A percentile compares a stretch with the other conserved stretches of the same genome.
Conservation (phyloP, 2,329 filamentous ascomycete species). For the Hypocreales sp. region DNA sequence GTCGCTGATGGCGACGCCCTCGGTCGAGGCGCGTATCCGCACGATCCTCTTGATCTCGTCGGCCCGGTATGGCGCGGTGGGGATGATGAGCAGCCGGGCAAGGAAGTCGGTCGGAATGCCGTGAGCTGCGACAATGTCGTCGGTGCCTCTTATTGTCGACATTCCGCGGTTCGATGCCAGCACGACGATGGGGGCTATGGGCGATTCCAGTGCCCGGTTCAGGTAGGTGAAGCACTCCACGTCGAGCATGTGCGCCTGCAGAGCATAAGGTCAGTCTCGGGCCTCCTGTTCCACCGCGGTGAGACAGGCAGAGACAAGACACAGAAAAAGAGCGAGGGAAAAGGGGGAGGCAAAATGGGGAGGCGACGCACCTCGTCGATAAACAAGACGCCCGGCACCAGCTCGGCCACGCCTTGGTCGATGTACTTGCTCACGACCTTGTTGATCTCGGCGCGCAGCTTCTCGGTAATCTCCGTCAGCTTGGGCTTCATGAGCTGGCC, state of each 20-base stretch:
- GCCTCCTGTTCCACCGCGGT: too few relatives aligned
- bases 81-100: constrained; percentile 86
- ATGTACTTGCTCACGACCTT: constrained; percentile 99
- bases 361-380: constrained; percentile 70
- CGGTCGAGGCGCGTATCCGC: constrained; percentile 65
- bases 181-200: constrained; percentile 92
- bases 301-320: too few relatives aligned
- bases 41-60: constrained; percentile 91
- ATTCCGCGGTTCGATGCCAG: constrained; percentile 93
- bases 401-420: constrained; percentile 90
- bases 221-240: constrained; percentile 98
- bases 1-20: constrained; percentile 65
- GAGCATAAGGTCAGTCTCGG: constrained; percentile 6
- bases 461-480: constrained; percentile 99
- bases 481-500: constrained; percentile 98
- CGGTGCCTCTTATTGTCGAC: constrained; percentile 79
- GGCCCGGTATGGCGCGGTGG: constrained; percentile 75
- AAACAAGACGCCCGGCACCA: constrained; percentile 95
- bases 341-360: too few relatives aligned
- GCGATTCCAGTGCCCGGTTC: constrained; percentile 91
- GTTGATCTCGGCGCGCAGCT: constrained; percentile 90
- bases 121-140: constrained; percentile 72
- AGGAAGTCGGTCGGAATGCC: constrained; percentile 90
- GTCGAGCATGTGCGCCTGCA: constrained; percentile 95
- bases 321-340: too few relatives aligned